Evolutionary conservation across 108 stramenopile species (phyloP), one percentile per base, ranked within the genome.

Genomic region (Cylindrotheca fusiformis): DNA sequence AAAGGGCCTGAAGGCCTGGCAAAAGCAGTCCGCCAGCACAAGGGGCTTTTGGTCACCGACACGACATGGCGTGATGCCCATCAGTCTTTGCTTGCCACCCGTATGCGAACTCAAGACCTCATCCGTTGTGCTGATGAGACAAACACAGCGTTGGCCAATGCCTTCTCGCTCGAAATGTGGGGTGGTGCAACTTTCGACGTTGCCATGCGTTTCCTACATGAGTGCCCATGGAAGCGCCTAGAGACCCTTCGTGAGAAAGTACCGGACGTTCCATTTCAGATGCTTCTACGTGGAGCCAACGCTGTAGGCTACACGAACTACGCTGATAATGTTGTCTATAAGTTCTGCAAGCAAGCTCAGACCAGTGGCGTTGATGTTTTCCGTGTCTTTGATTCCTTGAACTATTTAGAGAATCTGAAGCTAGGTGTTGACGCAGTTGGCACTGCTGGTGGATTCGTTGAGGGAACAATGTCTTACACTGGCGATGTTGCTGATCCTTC

Each of bases 1-100:
- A 63, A 93, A 44, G 97, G 97, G 3, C 87, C 95, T 3, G 92
- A 91, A 25, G 90, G 76, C 22, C 80, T 89, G 48, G 95, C 97
- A 30, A 90, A 89, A 80, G 93, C 94, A 24, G 97, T 97, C 30
- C 74, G 97, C 2, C 75, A 63, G 24, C 59, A 94, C 69, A 68
- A 93, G 60, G 88, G 88, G 8, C 72, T 95, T 44, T 69, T 98
- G 24, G 52, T 98, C 51, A 98, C 93, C 19, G 97, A 98, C 72
- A 98, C 97, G n/a, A 98, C 97, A 2, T 96, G 93, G 96, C 75
- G 97, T 32, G 97, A 98, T 74, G 96, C 97, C 14, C 97, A 98
- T 68, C 97, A 98, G 76, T 82, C 90, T 45, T 81, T 98, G 45
- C 75, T 98, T 47, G 97, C 97, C 26, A 98, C 97, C 4, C 73